Conservation (phyloP, 495 filamentous ascomycete species). For the Daldinia childiae region DNA sequence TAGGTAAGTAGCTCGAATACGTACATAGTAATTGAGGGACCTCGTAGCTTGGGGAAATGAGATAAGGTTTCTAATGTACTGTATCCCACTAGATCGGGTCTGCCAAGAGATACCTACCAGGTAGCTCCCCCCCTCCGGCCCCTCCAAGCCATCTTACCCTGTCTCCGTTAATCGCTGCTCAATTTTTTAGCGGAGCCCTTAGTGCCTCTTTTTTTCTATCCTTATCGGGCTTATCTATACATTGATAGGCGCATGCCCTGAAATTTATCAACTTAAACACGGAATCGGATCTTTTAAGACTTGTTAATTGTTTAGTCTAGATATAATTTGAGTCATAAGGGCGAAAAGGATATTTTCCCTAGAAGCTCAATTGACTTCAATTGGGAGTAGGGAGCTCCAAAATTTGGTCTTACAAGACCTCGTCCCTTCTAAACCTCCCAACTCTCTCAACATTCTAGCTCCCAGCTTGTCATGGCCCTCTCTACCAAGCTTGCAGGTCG, state of each 20-base stretch:
- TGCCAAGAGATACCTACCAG: slow-evolving; percentile 31
- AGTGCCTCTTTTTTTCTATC: slow-evolving; percentile 29
- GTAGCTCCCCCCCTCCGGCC: too few relatives aligned
- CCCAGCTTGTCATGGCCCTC: slow-evolving; percentile 41
- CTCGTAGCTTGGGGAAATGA: too few relatives aligned
- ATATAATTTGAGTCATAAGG: slow-evolving; percentile 15
- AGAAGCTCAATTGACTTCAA: slow-evolving; percentile 44
- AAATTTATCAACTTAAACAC: slow-evolving; percentile 39
- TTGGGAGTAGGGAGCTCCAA: slow-evolving; percentile 42
- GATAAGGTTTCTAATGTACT: slow-evolving; percentile 15
- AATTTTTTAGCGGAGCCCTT: slow-evolving; percentile 31
- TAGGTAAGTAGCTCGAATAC: background rate
- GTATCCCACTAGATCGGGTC: slow-evolving; percentile 30
- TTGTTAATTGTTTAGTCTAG: slow-evolving; percentile 16
- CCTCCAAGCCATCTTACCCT: background rate
- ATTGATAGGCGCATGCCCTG: slow-evolving; percentile 29
- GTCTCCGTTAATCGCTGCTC: slow-evolving; percentile 36
- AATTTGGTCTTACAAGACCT: slow-evolving; percentile 36
- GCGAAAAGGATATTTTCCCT: slow-evolving; percentile 10
- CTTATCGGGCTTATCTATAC: slow-evolving; percentile 41
- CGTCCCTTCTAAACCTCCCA: slow-evolving; percentile 23
- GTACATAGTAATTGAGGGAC: slow-evolving; percentile 11
- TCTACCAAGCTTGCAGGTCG: slow-evolving; percentile 56
- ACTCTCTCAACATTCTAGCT: background rate
- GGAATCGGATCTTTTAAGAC: slow-evolving; percentile 19